A percentile compares a stretch with the other conserved stretches of the same genome.
Conservation (phyloP, 2,329 filamentous ascomycete genomes). For the Ceratocystis lukuohia region DNA sequence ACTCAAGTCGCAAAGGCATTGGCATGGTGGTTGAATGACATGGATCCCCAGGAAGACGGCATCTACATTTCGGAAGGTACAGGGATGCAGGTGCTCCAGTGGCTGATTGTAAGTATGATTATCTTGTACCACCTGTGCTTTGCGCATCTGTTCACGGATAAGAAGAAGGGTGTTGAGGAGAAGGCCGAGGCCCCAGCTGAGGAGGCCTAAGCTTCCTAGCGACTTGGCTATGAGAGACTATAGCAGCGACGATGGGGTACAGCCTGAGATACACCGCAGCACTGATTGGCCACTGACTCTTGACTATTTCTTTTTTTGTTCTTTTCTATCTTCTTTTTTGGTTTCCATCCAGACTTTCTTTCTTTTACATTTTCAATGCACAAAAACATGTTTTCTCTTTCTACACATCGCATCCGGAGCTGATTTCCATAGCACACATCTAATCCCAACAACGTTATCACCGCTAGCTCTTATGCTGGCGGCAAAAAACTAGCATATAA, state of each 20-base stretch:
- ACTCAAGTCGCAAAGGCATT: constrained; percentile 17
- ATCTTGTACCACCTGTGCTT: constrained; percentile 19
- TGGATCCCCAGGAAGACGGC: constrained; percentile 6
- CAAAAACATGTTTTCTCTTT: background rate
- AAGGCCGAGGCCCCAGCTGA: background rate
- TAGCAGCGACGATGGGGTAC: background rate
- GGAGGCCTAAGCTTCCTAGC: background rate
- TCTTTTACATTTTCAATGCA: constrained; percentile 2
- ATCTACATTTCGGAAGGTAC: constrained; percentile 11
- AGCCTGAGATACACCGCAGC: background rate
- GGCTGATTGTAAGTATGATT: constrained; percentile 18
- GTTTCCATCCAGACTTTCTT: background rate
- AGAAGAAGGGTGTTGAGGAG: constrained; percentile 11
- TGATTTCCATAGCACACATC: background rate
- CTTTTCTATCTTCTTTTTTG: background rate
- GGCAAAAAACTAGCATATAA: constrained; percentile 85
- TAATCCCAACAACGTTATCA: background rate
- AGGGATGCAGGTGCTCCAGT: constrained; percentile 17
- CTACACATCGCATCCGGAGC: background rate
- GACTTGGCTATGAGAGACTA: background rate
- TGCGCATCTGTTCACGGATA: constrained; percentile 16
- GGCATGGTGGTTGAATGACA: constrained; percentile 18
- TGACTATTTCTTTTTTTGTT: background rate
- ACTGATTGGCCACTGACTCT: background rate
- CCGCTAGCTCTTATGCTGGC: constrained; percentile 47